A percentile compares a stretch with the other conserved stretches of the same genome.
Conservation (phyloP, 352 stramenopile species). For the Phytophthora megakarya region DNA sequence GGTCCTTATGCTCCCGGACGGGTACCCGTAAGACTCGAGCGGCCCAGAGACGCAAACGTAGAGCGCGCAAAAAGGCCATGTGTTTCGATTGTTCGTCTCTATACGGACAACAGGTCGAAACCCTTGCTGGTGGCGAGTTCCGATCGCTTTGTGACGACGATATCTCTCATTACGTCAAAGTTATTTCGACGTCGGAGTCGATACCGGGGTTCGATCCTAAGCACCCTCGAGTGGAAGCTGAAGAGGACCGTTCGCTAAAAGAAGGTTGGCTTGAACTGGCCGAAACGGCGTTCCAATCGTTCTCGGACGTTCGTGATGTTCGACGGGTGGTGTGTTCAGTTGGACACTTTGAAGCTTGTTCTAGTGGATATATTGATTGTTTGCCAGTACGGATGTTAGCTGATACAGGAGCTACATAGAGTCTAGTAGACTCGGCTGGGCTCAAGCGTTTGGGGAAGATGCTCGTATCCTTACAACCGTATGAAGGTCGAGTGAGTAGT, state of each 20-base stretch:
- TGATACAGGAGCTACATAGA: slow-evolving; percentile 8
- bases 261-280: too few species aligned
- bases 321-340: background rate
- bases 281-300: too few species aligned
- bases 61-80: too few species aligned
- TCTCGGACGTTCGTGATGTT: too few species aligned
- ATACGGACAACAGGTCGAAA: background rate
- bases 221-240: background rate
- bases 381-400: slow-evolving; percentile 3
- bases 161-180: background rate
- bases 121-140: background rate
- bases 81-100: slow-evolving; percentile 2
- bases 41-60: too few species aligned
- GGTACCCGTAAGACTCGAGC: too few species aligned
- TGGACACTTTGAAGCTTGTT: background rate
- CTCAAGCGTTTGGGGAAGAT: background rate
- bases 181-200: background rate
- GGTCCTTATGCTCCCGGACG: background rate
- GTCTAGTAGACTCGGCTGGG: background rate
- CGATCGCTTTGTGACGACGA: background rate
- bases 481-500: too few species aligned
- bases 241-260: too few species aligned
- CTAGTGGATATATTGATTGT: slow-evolving; percentile 6
- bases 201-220: background rate
- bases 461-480: background rate